Evolutionary conservation across 2,329 filamentous ascomycete species (phyloP), one percentile per base, ranked within the genome.

Genomic region (Aspergillus viridinutans): DNA sequence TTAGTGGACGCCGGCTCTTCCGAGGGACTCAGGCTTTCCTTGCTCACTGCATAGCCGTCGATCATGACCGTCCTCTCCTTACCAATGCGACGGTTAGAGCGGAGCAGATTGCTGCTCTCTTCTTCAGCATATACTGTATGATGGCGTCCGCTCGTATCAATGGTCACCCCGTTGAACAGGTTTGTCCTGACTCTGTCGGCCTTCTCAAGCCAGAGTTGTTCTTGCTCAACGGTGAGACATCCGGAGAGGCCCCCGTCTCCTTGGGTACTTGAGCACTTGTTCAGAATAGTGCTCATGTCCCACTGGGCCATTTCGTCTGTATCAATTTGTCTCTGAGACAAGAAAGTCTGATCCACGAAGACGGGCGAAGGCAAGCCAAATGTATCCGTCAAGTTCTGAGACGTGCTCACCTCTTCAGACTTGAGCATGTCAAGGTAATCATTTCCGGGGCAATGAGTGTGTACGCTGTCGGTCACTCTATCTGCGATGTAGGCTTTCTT

Each of bases 401-500:
- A 23, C 42, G 54, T 81, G 80, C 8, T 81, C 78, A 43, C 83
- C 82, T 29, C 81, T 77, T 20, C 82, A 79, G 35, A 85, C 73
- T 17, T 85, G 69, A 1, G 78, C 77, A 74, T 83, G 84, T 2
- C 85, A 72, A 55, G 83, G 78, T 2, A 73, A 74, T 0, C 78
- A 81, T 47, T 76, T 40, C 12, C 81, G 77, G 42, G 10, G 43
- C 43, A 47, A 7, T 14, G 1, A 82, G 82, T 64, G 79, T 75
- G 23, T 80, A 85, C 84, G 1, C 78, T 79, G 58, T 85, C 83
- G 0, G 81, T 85, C 20, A 86, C 82, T 63, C 85, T 86, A 0
- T 81, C 77, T 0, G 83, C 85, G 0, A 86, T 72, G 58, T 86
- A 86, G 0, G 85, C 72, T 69, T 86, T 87, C 74, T 86, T 86